Conservation (phyloP, 306 rosid genomes). For the Elaeagnus macrophylla region DNA sequence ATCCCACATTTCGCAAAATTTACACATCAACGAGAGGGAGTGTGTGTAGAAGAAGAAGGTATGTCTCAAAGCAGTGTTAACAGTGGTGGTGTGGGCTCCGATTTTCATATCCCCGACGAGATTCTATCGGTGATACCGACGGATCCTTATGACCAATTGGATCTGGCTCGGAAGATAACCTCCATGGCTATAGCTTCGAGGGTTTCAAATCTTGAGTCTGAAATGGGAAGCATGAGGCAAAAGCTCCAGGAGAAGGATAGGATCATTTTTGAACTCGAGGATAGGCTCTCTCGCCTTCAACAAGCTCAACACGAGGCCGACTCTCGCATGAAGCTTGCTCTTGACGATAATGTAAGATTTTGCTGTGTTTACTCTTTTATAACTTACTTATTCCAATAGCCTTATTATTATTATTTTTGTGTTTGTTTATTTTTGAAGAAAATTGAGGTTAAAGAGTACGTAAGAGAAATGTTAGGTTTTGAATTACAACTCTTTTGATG, state of each 20-base stretch:
- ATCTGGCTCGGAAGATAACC: slow-evolving; percentile 89
- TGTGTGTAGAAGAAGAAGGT: slow-evolving; percentile 9
- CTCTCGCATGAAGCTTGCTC: slow-evolving; percentile 37
- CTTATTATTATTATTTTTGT: background rate
- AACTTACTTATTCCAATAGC: background rate
- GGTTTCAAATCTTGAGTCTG: slow-evolving; percentile 67
- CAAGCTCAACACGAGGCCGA: slow-evolving; percentile 47
- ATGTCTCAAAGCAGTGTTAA: slow-evolving; percentile 30
- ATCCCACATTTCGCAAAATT: too few species aligned
- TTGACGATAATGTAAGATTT: slow-evolving; percentile 51
- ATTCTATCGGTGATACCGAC: slow-evolving; percentile 64
- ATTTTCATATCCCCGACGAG: slow-evolving; percentile 58
- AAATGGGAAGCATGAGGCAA: slow-evolving; percentile 43
- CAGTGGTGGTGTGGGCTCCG: slow-evolving; percentile 28
- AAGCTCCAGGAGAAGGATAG: slow-evolving; percentile 56
- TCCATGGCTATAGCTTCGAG: slow-evolving; percentile 91
- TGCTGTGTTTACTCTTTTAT: background rate
- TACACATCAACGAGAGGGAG: background rate
- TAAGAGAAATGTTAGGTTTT: too few species aligned
- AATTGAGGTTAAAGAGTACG: background rate
- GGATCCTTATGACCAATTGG: slow-evolving; percentile 84
- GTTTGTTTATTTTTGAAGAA: background rate
- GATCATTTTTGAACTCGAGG: slow-evolving; percentile 42
- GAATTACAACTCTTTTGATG: too few species aligned
- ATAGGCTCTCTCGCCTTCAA: slow-evolving; percentile 36